A percentile compares a stretch with the other conserved stretches of the same genome.
phyloP scores from a whole-genome alignment of 2,329 filamentous ascomycete species.

The Epicoccum sorghinum region DNA sequence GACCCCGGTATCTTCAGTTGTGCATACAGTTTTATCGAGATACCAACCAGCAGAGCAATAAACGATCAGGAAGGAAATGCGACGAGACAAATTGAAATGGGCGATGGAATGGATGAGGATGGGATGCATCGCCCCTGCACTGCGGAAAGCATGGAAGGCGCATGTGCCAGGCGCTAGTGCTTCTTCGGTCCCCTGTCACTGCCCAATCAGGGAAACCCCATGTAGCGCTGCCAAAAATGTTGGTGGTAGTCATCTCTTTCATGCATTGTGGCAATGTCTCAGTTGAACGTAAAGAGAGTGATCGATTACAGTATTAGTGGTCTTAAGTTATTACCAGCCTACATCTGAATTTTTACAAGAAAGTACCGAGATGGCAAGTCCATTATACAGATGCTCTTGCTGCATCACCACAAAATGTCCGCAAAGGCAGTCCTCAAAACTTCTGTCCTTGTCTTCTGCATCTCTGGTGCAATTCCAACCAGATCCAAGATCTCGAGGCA shows the following conservation, averaged over 20 bases:
- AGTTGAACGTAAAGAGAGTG: no score
- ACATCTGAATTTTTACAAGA: background rate
- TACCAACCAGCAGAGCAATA: background rate
- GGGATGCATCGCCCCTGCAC: background rate
- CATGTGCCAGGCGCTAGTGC: background rate
- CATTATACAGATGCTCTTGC: background rate
- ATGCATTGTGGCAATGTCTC: no score
- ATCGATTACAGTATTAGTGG: no score
- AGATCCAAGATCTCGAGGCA: constrained; percentile 56
- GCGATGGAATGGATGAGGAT: constrained; percentile 1
- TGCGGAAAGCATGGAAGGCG: constrained; percentile 4
- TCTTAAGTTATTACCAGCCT: no score
- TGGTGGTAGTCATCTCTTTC: no score
- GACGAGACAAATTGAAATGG: background rate
- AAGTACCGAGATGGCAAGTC: background rate
- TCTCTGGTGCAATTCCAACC: constrained; percentile 53
- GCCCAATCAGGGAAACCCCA: no score
- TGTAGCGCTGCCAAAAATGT: no score
- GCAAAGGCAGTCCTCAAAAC: constrained; percentile 54
- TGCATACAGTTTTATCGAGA: background rate
- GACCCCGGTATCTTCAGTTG: background rate
- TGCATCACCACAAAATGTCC: constrained; percentile 44
- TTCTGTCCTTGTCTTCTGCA: constrained; percentile 56
- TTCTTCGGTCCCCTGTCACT: background rate
- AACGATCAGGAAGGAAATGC: background rate